These are phyloP conservation scores for Blastocystis sp. DNA, from an alignment of 352 stramenopile genomes.

Conservation along the genomic window DNA sequence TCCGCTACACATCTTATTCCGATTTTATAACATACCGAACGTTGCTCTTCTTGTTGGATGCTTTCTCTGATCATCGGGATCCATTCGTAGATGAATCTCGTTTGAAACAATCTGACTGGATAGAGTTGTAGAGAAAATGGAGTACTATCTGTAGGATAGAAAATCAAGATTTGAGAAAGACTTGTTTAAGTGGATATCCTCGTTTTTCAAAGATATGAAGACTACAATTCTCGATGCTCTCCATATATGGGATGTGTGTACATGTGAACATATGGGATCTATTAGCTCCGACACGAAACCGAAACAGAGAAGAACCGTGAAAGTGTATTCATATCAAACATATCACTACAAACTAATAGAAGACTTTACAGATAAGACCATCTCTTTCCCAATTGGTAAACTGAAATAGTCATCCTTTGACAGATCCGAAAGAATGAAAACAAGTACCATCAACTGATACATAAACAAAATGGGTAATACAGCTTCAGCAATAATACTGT, in stretches of 20 bases:
- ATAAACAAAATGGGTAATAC: not conserved
- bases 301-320: not conserved
- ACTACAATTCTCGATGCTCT: too few relatives aligned
- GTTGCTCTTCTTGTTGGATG: not conserved
- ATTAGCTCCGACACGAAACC: not conserved
- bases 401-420: not conserved
- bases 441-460: constrained; percentile 6
- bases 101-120: too few relatives aligned
- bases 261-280: too few relatives aligned
- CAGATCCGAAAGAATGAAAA: not conserved
- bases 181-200: too few relatives aligned
- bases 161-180: too few relatives aligned
- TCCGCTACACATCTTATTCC: not conserved
- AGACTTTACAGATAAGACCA: not conserved
- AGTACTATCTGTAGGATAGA: too few relatives aligned
- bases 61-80: constrained; percentile 17
- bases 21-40: not conserved
- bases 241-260: too few relatives aligned
- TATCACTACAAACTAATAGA: not conserved
- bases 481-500: not conserved
- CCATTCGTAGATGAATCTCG: not conserved
- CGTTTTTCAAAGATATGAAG: too few relatives aligned
- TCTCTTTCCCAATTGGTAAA: not conserved
- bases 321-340: not conserved
- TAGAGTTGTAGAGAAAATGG: too few relatives aligned